A percentile compares a stretch with the other conserved stretches of the same genome.
Conservation (phyloP, 2,329 filamentous ascomycete genomes). For the Acephala macrosclerotiorum region DNA sequence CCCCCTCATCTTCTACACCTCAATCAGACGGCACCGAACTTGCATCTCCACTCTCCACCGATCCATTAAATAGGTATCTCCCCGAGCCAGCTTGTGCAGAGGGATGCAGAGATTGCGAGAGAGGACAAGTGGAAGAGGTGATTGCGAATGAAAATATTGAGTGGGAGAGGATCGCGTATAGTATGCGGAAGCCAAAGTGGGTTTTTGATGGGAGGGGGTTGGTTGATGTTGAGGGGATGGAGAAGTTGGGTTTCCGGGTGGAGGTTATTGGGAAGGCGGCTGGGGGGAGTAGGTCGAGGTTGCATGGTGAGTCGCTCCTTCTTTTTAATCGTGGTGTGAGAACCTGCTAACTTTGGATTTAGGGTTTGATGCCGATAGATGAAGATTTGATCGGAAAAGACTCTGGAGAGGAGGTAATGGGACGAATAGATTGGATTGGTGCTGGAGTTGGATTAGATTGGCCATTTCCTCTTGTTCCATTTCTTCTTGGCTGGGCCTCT, state of each 20-base stretch:
- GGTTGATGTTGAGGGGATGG: constrained; percentile 14
- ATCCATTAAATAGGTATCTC: constrained; percentile 8
- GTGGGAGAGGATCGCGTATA: constrained; percentile 13
- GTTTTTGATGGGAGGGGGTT: constrained; percentile 15
- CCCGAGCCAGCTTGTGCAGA: constrained; percentile 15
- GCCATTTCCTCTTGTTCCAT: too few relatives aligned
- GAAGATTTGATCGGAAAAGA: not conserved
- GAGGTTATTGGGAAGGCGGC: constrained; percentile 14
- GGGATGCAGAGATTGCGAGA: constrained; percentile 17
- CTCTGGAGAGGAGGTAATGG: not conserved
- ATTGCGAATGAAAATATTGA: constrained; percentile 15
- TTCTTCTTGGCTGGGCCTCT: too few relatives aligned
- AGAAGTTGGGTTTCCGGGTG: constrained; percentile 13
- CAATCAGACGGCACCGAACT: not conserved
- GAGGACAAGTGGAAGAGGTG: constrained; percentile 3
- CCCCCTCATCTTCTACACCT: not conserved
- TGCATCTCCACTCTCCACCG: constrained; percentile 5
- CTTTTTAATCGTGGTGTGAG: not conserved
- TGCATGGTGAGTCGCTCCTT: constrained; percentile 8
- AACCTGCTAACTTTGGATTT: not conserved
- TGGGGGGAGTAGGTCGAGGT: constrained; percentile 8
- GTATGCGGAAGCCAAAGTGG: constrained; percentile 13
- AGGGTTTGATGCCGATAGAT: constrained; percentile 16
- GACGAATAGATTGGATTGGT: not conserved
- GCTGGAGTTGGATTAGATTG: too few relatives aligned